A percentile compares a stretch with the other conserved stretches of the same genome.
Evolutionary conservation across 257 asterid species (phyloP).

Genomic region (Avicennia marina): DNA sequence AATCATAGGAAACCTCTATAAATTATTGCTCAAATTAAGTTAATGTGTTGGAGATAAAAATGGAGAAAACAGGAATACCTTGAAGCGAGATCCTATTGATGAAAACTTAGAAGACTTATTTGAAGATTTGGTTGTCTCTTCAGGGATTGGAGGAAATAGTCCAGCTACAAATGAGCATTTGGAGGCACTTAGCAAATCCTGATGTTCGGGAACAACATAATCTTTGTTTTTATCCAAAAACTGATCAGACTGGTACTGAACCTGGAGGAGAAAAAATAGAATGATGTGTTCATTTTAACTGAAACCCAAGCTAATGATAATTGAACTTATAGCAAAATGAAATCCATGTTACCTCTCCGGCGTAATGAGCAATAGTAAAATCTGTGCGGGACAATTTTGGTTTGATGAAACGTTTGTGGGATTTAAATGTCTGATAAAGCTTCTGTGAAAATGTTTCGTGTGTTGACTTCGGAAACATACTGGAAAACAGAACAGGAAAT

Average conservation of each 20-base stretch:
- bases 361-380: constrained; percentile 90
- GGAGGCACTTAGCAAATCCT: constrained; percentile 73
- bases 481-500: constrained; percentile 35
- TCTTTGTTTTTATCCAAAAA: constrained; percentile 97
- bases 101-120: constrained; percentile 91
- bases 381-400: constrained; percentile 93
- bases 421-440: constrained; percentile 90
- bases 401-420: constrained; percentile 86
- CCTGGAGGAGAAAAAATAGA: constrained; percentile 45
- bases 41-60: not conserved
- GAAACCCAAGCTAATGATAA: constrained; percentile 14
- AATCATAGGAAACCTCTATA: not conserved
- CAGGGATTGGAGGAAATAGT: constrained; percentile 78
- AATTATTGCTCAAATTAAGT: not conserved
- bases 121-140: constrained; percentile 78
- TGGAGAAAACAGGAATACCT: constrained; percentile 40
- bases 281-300: constrained; percentile 15
- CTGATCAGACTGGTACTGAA: constrained; percentile 85
- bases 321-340: constrained; percentile 8
- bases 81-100: constrained; percentile 92
- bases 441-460: constrained; percentile 90
- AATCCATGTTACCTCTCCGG: constrained; percentile 83
- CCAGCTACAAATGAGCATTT: constrained; percentile 83
- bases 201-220: constrained; percentile 95
- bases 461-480: constrained; percentile 99